Evolutionary conservation across 176 grass and related monocot species (phyloP).

Genomic region (Hyparrhenia diplandra): DNA sequence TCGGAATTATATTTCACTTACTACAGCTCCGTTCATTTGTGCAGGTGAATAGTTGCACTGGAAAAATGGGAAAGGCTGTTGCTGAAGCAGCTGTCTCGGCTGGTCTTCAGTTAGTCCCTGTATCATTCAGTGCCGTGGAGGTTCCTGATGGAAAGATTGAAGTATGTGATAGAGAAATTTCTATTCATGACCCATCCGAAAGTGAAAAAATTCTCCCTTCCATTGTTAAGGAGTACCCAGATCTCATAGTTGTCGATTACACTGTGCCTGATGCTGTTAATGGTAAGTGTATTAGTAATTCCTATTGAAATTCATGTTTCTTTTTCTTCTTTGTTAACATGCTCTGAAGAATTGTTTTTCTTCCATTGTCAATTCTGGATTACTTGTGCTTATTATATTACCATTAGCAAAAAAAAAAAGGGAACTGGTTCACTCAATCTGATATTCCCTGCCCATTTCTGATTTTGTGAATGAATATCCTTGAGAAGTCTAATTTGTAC

Average conservation of each 20-base stretch:
- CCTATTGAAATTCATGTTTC: not conserved
- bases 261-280: constrained; percentile 94
- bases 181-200: constrained; percentile 61
- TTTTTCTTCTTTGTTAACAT: not conserved
- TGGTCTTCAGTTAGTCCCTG: constrained; percentile 76
- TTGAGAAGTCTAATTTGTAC: not conserved
- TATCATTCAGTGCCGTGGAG: constrained; percentile 64
- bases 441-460: not conserved
- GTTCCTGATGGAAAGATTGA: constrained; percentile 54
- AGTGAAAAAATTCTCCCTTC: constrained; percentile 59
- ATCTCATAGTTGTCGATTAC: constrained; percentile 84
- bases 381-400: constrained; percentile 10
- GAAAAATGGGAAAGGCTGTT: constrained; percentile 89
- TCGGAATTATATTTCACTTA: not conserved
- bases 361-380: not conserved
- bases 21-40: not conserved
- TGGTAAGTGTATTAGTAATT: constrained; percentile 36
- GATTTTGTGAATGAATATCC: not conserved
- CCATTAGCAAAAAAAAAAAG: constrained; percentile 9
- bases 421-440: not conserved
- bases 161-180: constrained; percentile 54
- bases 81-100: constrained; percentile 65
- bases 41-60: constrained; percentile 85
- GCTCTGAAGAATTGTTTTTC: not conserved
- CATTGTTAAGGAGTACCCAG: constrained; percentile 57